These are phyloP conservation scores for Ottelia alismoides DNA, from an alignment of 106 monocot genomes.

Conservation along the genomic window DNA sequence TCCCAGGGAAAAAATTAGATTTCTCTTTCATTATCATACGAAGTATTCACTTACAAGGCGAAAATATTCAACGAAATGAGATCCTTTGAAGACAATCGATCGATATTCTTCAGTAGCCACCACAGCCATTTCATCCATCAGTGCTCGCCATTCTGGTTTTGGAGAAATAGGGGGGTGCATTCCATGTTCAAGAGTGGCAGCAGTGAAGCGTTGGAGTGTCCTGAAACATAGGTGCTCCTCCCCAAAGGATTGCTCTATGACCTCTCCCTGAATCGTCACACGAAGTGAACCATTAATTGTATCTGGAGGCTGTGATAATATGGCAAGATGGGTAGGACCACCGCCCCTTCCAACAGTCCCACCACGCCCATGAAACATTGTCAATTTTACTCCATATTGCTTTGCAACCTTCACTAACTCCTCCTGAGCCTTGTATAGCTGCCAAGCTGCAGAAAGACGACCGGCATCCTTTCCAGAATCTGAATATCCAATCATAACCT, in stretches of 20 bases:
- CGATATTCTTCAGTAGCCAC: constrained; percentile 68
- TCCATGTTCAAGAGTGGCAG: constrained; percentile 94
- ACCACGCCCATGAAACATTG: constrained; percentile 93
- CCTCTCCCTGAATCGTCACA: constrained; percentile 87
- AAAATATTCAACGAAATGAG: constrained; percentile 95
- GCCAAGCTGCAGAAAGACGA: constrained; percentile 91
- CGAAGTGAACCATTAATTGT: constrained; percentile 81
- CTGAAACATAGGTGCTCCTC: constrained; percentile 87
- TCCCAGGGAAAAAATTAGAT: too few relatives aligned
- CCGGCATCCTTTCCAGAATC: constrained; percentile 99
- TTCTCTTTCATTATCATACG: too few relatives aligned
- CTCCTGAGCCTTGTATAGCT: constrained; percentile 88
- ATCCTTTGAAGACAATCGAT: constrained; percentile 82
- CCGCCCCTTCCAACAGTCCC: constrained; percentile 97
- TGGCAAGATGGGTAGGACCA: constrained; percentile 92
- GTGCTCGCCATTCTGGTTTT: constrained; percentile 75
- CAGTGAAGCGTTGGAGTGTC: constrained; percentile 79
- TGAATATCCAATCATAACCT: constrained; percentile 97
- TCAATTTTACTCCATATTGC: constrained; percentile 76
- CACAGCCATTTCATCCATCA: constrained; percentile 84
- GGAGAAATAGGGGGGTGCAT: constrained; percentile 91
- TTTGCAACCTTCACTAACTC: constrained; percentile 88
- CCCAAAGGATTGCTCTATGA: constrained; percentile 85
- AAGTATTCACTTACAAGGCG: too few relatives aligned
- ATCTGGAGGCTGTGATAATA: constrained; percentile 92